Evolutionary conservation across 2,329 filamentous ascomycete genomes (phyloP).

Genomic region (Fusarium nematophilum): DNA sequence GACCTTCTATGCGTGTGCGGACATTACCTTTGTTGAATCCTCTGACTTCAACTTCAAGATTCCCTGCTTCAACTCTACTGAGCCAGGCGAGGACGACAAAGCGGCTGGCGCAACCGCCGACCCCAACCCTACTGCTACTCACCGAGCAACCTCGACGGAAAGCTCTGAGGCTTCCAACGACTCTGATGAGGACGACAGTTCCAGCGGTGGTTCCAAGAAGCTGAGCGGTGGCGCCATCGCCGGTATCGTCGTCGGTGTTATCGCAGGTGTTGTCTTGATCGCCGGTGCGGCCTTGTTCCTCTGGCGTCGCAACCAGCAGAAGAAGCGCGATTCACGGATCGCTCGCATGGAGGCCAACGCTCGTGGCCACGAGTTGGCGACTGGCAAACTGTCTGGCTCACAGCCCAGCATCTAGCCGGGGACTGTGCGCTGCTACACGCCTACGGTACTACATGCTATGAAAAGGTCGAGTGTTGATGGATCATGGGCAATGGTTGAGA

Average conservation of each 20-base stretch:
- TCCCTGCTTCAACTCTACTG: constrained; percentile 59
- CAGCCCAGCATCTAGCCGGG: not conserved
- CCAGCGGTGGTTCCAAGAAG: constrained; percentile 63
- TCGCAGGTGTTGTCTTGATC: constrained; percentile 71
- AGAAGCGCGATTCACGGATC: constrained; percentile 23
- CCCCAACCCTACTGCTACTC: constrained; percentile 26
- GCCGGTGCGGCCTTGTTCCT: constrained; percentile 70
- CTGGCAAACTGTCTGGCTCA: constrained; percentile 1
- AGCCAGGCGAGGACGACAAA: constrained; percentile 42
- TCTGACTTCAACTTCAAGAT: constrained; percentile 49
- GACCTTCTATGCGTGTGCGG: constrained; percentile 62
- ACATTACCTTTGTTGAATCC: constrained; percentile 57
- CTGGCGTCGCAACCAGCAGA: constrained; percentile 46
- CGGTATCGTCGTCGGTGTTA: constrained; percentile 77
- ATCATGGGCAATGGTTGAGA: too few species aligned
- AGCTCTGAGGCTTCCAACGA: constrained; percentile 12
- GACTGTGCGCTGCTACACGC: too few species aligned
- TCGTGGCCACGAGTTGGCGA: constrained; percentile 29
- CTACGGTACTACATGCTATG: too few species aligned
- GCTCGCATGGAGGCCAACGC: constrained; percentile 31
- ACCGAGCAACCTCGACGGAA: not conserved
- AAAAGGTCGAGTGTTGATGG: too few species aligned
- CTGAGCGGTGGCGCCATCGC: constrained; percentile 79
- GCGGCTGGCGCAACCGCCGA: constrained; percentile 23
- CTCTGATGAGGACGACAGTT: constrained; percentile 12